Base-by-base conservation (phyloP, 805 yeast species). In the Torulaspora gathmanii region DNA sequence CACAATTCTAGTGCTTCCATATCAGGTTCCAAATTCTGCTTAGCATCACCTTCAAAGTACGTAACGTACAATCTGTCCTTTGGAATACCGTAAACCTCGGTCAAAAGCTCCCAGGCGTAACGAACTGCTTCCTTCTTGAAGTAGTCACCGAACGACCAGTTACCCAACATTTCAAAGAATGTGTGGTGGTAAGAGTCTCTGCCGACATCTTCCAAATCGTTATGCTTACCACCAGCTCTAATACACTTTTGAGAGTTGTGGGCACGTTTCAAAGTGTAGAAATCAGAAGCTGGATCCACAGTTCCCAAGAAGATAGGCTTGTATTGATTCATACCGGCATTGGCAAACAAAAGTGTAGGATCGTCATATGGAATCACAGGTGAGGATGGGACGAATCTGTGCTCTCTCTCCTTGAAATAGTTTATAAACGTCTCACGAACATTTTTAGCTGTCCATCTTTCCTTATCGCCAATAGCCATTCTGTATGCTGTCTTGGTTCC, bases 311-410 rank as follows among this genome's bases (percentile, higher is more conserved):
- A 93, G 57, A 93, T 93, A 11, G 99, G 96, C 70, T 93, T 93
- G 70, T 90, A 93, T 73, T 93, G 99, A 72, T 93, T 93, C 99
- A 93, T 93, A 70, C 98, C 99, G 48, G 99, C 99, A 65, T 93
- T 93, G 63, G 99, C 95, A 64, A 93, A 93, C 51, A 93, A 73
- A 51, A 93, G 76, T 20, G 98, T 91, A 42, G 99, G 99, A 65
- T 93, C 99, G 71, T 93, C 97, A 66, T 84, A 95, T 43, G 99
- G 99, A 49, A 93, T 83, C 23, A 91, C 98, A 0, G 96, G 86
- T 1, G 98, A 89, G 0, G 95, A 85, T 17, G 96, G 88, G 37
- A 93, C 90, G 65, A 78, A 89, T 2, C 80, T 83, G 67, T 93
- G 99, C 7, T 73, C 74, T 39, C 73, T 68, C 37, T 75, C 70